These are phyloP conservation scores for Syzygium grande DNA, from an alignment of 345 rosid genomes.

Conservation along the genomic window DNA sequence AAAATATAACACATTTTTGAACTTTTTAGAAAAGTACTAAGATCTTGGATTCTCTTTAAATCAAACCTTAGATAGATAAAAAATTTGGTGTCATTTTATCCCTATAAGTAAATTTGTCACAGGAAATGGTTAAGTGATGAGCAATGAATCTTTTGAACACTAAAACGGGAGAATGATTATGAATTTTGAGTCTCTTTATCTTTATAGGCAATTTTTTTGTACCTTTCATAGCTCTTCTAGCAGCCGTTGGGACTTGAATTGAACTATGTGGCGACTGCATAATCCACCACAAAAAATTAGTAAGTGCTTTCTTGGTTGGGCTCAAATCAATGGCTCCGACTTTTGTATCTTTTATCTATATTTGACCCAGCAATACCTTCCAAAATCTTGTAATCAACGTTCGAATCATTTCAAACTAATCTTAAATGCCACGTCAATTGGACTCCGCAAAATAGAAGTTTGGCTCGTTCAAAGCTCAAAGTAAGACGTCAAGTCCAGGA, in stretches of 20 bases:
- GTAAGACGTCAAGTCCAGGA: not conserved
- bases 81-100: no score
- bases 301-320: not conserved
- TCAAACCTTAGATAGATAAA: no score
- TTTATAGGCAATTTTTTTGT: not conserved
- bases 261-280: not conserved
- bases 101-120: not conserved
- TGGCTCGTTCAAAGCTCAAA: not conserved
- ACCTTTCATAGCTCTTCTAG: not conserved
- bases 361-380: not conserved
- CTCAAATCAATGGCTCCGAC: not conserved
- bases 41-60: no score
- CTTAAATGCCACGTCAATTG: not conserved
- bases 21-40: no score
- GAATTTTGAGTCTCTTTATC: not conserved
- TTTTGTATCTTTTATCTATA: not conserved
- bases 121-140: not conserved
- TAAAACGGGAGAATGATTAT: not conserved
- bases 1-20: no score
- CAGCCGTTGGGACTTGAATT: accelerated
- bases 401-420: not conserved
- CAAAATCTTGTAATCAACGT: not conserved
- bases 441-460: not conserved
- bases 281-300: not conserved
- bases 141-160: not conserved